Percentiles rank a stretch among this genome's conserved stretches.
Conservation (phyloP, 805 yeast species). For the Sporopachydermia quercuum region DNA sequence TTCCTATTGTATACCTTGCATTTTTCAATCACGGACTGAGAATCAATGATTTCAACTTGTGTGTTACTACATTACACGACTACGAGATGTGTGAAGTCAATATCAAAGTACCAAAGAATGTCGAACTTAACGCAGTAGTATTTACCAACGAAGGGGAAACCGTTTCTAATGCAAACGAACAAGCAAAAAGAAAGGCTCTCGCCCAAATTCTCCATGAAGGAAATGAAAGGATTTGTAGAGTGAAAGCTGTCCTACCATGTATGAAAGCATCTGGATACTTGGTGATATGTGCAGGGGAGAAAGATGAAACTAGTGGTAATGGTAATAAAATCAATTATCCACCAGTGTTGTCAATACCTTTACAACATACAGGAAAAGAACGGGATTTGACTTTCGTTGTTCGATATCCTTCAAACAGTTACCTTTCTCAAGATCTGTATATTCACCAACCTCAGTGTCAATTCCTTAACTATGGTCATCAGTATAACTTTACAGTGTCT, state of each 20-base stretch:
- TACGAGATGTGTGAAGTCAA: constrained; percentile 71
- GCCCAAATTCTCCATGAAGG: constrained; percentile 70
- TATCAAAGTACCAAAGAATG: constrained; percentile 49
- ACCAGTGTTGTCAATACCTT: constrained; percentile 57
- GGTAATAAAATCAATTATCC: constrained; percentile 31
- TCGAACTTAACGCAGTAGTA: constrained; percentile 41
- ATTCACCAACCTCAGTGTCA: constrained; percentile 74
- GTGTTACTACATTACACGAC: constrained; percentile 57
- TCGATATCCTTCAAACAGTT: constrained; percentile 55
- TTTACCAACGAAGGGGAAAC: constrained; percentile 3
- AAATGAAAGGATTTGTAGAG: constrained; percentile 47
- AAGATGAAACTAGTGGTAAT: constrained; percentile 32
- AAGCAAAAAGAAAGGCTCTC: constrained; percentile 39
- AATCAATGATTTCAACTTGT: constrained; percentile 59
- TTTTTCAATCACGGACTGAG: constrained; percentile 46
- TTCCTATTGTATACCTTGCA: constrained; percentile 81
- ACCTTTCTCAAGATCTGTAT: constrained; percentile 61
- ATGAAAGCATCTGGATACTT: constrained; percentile 55
- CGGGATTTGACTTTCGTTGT: constrained; percentile 55
- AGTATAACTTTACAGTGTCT: constrained; percentile 48
- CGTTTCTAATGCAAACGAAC: constrained; percentile 17
- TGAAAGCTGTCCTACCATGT: constrained; percentile 72
- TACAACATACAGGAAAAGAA: constrained; percentile 54
- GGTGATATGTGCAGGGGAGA: constrained; percentile 56
- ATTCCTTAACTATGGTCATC: constrained; percentile 37